These are phyloP conservation scores for Chrysopogon serrulatus DNA, from an alignment of 176 grass and related monocot genomes.

Conservation along the genomic window DNA sequence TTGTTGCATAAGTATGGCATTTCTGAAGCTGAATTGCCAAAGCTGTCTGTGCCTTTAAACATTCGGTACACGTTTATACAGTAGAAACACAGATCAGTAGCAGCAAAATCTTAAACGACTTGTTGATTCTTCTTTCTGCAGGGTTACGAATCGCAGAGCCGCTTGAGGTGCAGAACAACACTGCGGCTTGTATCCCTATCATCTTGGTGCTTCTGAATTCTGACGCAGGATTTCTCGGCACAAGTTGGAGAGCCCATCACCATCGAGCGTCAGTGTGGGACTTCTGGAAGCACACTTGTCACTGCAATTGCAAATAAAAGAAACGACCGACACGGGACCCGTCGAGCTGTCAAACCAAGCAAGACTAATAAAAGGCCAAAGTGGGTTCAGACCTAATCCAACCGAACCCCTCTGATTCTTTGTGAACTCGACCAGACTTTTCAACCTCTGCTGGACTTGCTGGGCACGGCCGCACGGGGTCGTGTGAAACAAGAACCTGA, in stretches of 20 bases:
- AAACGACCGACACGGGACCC: not conserved
- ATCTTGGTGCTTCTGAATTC: not conserved
- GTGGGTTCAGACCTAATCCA: constrained; percentile 13
- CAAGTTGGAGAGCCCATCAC: not conserved
- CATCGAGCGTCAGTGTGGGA: not conserved
- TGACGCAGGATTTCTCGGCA: not conserved
- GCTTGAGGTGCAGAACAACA: not conserved
- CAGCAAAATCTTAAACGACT: not conserved
- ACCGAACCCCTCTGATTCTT: not conserved
- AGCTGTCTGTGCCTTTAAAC: not conserved
- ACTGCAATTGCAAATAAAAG: not conserved
- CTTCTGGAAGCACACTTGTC: not conserved
- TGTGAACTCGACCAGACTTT: constrained; percentile 3
- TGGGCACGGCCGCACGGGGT: not conserved
- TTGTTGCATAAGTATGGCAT: not conserved
- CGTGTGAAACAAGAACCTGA: constrained; percentile 5
- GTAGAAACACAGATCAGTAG: not conserved
- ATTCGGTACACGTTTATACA: not conserved
- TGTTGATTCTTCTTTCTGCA: not conserved
- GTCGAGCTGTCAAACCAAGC: not conserved
- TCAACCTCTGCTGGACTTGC: not conserved
- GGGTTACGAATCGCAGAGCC: not conserved
- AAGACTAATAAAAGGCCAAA: not conserved
- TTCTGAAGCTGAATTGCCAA: not conserved
- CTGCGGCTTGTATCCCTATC: not conserved